phyloP scores from a whole-genome alignment of 1,139 yeast species.

The Meyerozyma smithsonii region DNA sequence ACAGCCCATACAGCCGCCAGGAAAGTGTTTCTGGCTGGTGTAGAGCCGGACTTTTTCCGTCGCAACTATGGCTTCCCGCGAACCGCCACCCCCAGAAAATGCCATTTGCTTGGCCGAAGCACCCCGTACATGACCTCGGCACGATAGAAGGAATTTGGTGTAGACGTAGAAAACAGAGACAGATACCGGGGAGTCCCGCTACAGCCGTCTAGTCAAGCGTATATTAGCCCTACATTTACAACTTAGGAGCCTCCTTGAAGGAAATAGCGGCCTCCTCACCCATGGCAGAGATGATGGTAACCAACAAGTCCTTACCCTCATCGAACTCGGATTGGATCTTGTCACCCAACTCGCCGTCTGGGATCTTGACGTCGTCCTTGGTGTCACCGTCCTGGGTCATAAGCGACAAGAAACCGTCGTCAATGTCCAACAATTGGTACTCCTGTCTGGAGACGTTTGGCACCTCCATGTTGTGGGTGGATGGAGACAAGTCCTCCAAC shows the following conservation, averaged over 20 bases:
- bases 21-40: too few relatives aligned
- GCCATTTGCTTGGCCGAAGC: too few relatives aligned
- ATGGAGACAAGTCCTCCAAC: slow-evolving; percentile 99
- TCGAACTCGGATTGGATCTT: slow-evolving; percentile 88
- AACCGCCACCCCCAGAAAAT: too few relatives aligned
- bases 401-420: slow-evolving; percentile 95
- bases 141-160: too few relatives aligned
- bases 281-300: slow-evolving; percentile 96
- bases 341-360: slow-evolving; percentile 97
- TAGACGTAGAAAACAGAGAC: too few relatives aligned
- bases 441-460: slow-evolving; percentile 96
- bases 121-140: too few relatives aligned
- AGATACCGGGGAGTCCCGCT: too few relatives aligned
- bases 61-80: too few relatives aligned
- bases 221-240: slow-evolving; percentile 8
- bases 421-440: slow-evolving; percentile 95
- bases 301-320: slow-evolving; percentile 95
- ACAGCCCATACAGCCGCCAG: too few relatives aligned
- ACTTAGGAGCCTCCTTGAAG: slow-evolving; percentile 95
- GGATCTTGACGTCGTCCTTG: slow-evolving; percentile 98
- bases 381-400: slow-evolving; percentile 97
- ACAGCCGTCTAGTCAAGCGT: neutral
- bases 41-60: too few relatives aligned
- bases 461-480: slow-evolving; percentile 99
- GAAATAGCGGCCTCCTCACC: slow-evolving; percentile 99